Conservation (phyloP, 164 flowering plant genomes). For the Protea cynaroides region DNA sequence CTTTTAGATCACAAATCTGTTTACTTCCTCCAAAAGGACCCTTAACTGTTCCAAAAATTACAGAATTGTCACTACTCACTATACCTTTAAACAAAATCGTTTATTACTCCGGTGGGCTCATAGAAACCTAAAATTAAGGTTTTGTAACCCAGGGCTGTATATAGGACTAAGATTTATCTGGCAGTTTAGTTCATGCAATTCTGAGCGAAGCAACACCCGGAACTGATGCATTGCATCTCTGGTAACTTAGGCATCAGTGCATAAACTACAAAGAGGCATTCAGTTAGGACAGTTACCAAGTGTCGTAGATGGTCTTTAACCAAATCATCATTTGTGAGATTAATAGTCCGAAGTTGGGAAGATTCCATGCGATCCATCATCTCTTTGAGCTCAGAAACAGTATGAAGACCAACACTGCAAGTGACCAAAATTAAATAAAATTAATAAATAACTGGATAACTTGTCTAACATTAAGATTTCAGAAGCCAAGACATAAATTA, state of each 20-base stretch:
- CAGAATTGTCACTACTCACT: no score
- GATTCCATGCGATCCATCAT: slow-evolving; percentile 74
- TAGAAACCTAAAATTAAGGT: no score
- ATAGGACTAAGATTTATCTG: no score
- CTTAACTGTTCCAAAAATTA: no score
- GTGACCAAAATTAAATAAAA: slow-evolving; percentile 3
- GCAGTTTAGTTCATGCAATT: no score
- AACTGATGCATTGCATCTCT: not conserved
- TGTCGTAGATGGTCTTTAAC: slow-evolving; percentile 94
- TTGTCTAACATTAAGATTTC: not conserved
- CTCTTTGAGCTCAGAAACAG: slow-evolving; percentile 52
- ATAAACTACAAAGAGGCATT: not conserved
- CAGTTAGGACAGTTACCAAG: slow-evolving; percentile 46
- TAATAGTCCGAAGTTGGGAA: slow-evolving; percentile 52
- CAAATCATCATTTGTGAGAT: slow-evolving; percentile 78
- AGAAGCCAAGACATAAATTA: not conserved
- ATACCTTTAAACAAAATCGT: no score
- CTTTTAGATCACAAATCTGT: no score
- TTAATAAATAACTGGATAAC: not conserved
- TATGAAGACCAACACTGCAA: slow-evolving; percentile 92
- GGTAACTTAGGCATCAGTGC: not conserved
- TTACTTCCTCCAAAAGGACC: no score
- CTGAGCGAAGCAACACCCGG: not conserved
- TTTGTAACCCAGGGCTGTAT: no score
- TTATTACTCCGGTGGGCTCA: no score